Evolutionary conservation across 192 early-diverging fungal genomes (phyloP).

Genomic region (Coemansia sp.): DNA sequence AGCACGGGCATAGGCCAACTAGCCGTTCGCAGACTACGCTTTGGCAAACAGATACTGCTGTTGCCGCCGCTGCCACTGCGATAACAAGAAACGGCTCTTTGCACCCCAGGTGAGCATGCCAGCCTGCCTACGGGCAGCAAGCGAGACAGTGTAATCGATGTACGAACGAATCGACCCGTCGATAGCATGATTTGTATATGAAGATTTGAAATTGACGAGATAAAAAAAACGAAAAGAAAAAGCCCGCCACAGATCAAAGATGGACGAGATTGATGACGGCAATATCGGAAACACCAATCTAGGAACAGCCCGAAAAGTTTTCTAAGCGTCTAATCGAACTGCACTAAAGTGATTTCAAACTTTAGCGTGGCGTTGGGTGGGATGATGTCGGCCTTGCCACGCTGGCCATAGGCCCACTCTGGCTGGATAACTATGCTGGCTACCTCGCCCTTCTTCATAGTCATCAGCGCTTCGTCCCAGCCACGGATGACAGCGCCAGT

Average conservation of each 20-base stretch:
- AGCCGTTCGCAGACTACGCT: background rate
- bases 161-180: background rate
- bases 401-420: constrained; percentile 85
- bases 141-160: background rate
- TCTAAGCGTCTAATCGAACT: constrained; percentile 53
- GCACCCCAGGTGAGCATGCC: background rate
- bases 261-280: background rate
- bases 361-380: constrained; percentile 79
- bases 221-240: background rate
- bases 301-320: background rate
- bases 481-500: constrained; percentile 94
- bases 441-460: constrained; percentile 87
- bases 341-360: constrained; percentile 79
- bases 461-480: constrained; percentile 84
- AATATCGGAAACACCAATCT: background rate
- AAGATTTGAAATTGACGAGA: background rate
- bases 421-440: constrained; percentile 79
- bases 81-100: background rate
- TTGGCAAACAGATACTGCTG: background rate
- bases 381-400: constrained; percentile 68
- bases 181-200: background rate
- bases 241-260: background rate
- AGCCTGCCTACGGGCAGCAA: background rate
- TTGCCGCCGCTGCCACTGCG: background rate
- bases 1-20: background rate